These are phyloP conservation scores for Hippophae tibetana DNA, from an alignment of 306 rosid genomes.

Conservation along the genomic window DNA sequence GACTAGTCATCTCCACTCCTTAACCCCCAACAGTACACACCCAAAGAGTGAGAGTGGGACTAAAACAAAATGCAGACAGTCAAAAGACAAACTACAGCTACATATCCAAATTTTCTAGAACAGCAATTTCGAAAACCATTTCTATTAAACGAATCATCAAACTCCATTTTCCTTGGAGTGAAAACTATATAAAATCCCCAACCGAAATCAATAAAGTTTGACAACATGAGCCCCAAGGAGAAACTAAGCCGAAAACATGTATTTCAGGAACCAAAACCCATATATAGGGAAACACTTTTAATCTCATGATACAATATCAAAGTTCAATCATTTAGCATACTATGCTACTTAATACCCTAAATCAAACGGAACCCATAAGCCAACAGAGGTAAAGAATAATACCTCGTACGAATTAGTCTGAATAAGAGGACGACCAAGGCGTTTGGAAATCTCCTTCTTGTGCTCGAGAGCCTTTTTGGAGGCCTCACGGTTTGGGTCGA, in stretches of 20 bases:
- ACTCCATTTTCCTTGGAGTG: no score
- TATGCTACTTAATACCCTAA: no score
- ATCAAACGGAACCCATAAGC: background rate
- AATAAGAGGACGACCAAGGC: slow-evolving; percentile 94
- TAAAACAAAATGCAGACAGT: no score
- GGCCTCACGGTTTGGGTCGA: slow-evolving; percentile 90
- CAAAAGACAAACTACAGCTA: no score
- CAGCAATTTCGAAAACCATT: no score
- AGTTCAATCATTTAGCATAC: no score
- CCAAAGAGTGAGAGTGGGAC: no score
- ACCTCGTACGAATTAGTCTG: slow-evolving; percentile 92
- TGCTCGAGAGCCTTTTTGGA: slow-evolving; percentile 80
- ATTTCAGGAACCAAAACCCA: background rate
- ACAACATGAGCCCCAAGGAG: background rate
- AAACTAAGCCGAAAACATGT: no score
- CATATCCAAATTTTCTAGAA: no score
- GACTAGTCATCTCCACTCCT: no score
- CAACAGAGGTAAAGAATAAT: background rate
- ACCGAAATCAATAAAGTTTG: slow-evolving; percentile 4
- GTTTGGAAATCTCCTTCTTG: slow-evolving; percentile 81
- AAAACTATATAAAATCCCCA: background rate
- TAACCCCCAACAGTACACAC: no score
- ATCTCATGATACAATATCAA: background rate
- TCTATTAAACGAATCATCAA: no score
- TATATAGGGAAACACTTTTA: background rate